These are phyloP conservation scores for Rhizopogon vulgaris DNA, from an alignment of 768 basidiomycete genomes.

Conservation along the genomic window DNA sequence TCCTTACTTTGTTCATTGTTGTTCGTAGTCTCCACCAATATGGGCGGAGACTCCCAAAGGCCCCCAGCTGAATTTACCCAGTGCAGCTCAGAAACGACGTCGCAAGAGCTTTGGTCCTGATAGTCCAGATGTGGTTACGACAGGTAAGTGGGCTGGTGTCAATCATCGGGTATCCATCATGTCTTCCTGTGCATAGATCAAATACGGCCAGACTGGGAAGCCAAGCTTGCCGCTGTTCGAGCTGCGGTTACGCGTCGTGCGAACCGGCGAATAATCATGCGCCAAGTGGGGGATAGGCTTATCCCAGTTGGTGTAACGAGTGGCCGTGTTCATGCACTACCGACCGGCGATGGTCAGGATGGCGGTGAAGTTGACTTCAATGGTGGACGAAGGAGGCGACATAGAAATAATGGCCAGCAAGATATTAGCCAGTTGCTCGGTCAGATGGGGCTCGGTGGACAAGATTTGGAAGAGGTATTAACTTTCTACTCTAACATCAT, in stretches of 20 bases:
- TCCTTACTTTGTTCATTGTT: background rate
- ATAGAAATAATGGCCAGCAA: constrained; percentile 41
- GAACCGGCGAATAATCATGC: constrained; percentile 95
- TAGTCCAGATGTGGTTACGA: constrained; percentile 87
- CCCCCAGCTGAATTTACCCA: constrained; percentile 33
- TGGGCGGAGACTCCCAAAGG: constrained; percentile 53
- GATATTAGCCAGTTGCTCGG: constrained; percentile 60
- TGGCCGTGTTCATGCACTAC: constrained; percentile 67
- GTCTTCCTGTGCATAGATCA: constrained; percentile 53
- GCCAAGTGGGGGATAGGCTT: constrained; percentile 94
- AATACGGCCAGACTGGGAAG: constrained; percentile 98
- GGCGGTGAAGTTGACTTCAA: constrained; percentile 36
- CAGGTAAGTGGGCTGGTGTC: constrained; percentile 47
- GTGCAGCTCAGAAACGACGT: constrained; percentile 59
- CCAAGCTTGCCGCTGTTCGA: constrained; percentile 87
- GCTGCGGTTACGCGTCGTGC: constrained; percentile 96
- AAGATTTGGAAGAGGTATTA: constrained; percentile 87
- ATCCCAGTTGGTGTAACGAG: constrained; percentile 96
- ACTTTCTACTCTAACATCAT: constrained; percentile 6
- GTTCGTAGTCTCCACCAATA: constrained; percentile 30
- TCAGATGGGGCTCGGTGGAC: constrained; percentile 67
- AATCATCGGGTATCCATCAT: constrained; percentile 4
- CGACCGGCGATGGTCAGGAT: constrained; percentile 48
- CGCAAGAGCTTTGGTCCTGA: constrained; percentile 87
- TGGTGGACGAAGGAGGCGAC: constrained; percentile 42